Conservation (phyloP, 2,329 filamentous ascomycete species). For the Reticulascus tulasneorum region DNA sequence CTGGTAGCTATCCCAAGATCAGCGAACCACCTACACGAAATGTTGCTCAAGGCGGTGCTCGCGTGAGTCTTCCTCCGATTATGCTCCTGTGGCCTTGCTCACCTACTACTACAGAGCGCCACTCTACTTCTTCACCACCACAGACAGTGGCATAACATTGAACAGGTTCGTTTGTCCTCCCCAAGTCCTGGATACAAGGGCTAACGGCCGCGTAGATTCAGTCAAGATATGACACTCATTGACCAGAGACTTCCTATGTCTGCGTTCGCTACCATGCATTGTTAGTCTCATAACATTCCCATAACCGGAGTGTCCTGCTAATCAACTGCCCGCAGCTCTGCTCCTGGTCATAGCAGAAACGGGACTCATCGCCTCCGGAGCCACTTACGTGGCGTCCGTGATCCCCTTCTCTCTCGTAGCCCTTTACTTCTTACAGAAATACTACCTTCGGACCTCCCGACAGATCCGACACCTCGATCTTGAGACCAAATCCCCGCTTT, state of each 20-base stretch:
- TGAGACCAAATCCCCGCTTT: conserved; percentile 45
- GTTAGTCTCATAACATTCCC: no score
- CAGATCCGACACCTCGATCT: conserved; percentile 51
- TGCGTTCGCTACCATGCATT: conserved; percentile 1
- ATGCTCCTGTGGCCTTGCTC: neutral
- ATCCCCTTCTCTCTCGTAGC: conserved; percentile 37
- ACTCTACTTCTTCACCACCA: conserved; percentile 26
- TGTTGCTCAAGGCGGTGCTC: conserved; percentile 11
- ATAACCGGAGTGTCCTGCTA: no score
- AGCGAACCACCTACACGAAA: conserved; percentile 20
- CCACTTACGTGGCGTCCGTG: conserved; percentile 37
- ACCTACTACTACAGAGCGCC: conserved; percentile 1
- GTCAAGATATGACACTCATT: conserved; percentile 37
- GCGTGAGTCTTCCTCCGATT: neutral
- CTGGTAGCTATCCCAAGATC: conserved; percentile 19
- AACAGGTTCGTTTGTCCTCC: no score
- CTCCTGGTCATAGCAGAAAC: conserved; percentile 37
- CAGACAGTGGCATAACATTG: conserved; percentile 28
- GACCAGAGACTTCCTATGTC: conserved; percentile 33
- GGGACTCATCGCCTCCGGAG: conserved; percentile 37
- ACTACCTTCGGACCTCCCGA: conserved; percentile 52
- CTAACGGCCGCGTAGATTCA: no score
- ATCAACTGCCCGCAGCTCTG: no score
- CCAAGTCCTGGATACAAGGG: no score
- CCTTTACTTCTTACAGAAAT: conserved; percentile 42